Percentiles rank a stretch among this genome's conserved stretches.
Conservation (phyloP, 768 basidiomycete species). For the Boletus pseudo-olivaceus region DNA sequence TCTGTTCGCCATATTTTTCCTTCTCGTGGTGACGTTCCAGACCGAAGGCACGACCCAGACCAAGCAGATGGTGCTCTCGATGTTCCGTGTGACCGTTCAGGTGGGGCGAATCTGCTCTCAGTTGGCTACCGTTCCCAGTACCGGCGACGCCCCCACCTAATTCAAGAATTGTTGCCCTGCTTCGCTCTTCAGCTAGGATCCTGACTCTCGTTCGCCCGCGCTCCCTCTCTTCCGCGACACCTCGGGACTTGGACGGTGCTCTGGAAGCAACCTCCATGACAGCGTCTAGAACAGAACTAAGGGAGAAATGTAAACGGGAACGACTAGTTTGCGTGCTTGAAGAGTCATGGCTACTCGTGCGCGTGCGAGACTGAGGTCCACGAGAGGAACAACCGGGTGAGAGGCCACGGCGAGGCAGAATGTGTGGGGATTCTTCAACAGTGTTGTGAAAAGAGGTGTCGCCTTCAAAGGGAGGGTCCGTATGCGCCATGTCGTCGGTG, state of each 20-base stretch:
- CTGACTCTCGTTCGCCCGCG: slow-evolving; percentile 24
- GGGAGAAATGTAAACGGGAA: slow-evolving; percentile 18
- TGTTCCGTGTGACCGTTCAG: slow-evolving; percentile 1
- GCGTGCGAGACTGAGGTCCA: not conserved
- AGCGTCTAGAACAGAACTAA: slow-evolving; percentile 15
- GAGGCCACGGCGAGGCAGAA: not conserved
- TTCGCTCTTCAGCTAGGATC: not conserved
- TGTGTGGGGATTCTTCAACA: slow-evolving; percentile 22
- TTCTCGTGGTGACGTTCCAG: slow-evolving; percentile 15
- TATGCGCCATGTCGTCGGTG: not conserved
- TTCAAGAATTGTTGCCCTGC: not conserved
- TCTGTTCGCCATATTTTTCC: slow-evolving; percentile 19
- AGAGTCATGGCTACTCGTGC: not conserved
- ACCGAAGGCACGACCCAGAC: slow-evolving; percentile 36
- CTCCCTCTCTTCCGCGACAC: slow-evolving; percentile 34
- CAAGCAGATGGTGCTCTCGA: slow-evolving; percentile 16
- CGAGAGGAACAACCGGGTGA: not conserved
- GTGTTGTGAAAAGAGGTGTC: slow-evolving; percentile 30
- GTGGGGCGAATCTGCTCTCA: not conserved
- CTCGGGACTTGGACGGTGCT: slow-evolving; percentile 16
- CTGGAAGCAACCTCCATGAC: slow-evolving; percentile 19
- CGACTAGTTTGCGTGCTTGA: not conserved
- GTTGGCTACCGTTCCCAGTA: not conserved
- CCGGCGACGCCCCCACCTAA: not conserved
- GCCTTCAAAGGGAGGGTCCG: not conserved